Base-by-base conservation (phyloP, 306 rosid genomes). In the Potentilla sterilis region DNA sequence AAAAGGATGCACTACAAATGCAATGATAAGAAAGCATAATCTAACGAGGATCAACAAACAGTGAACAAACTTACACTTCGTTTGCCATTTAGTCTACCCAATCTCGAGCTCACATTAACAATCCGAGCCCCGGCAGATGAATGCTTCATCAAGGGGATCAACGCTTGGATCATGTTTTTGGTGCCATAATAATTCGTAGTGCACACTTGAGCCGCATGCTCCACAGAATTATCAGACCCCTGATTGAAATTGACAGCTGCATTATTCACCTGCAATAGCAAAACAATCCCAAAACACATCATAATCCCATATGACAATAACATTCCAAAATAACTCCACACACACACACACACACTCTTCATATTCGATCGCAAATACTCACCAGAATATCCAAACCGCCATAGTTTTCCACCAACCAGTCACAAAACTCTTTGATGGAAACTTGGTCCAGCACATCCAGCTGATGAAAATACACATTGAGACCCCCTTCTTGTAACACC, bases 331-430 rank as follows among this genome's bases (percentile, higher is more conserved):
- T 46, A 55, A 55, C 38, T 73, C 51, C 79, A 32, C 6, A 63
- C 5, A 15, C 15, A 32, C 4, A 76, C 81, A 18, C 22, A 44
- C 59, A 7, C 28, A 28, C 28, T 0, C 2, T 19, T 19, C 57
- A 19, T 2, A 7, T 52, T 54, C 5, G 61, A 66, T 15, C 46
- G 21, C 24, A 16, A 55, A 72, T 80, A 79, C 87, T 80, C 57
- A 85, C 98, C 90, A 93, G 90, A 77, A 93, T 85, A 83, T 91
- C 90, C 74, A 93, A 70, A 78, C 98, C 98, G 55, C 92, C 94
- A 68, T 91, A 86, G 73, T 86, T 89, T 79, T 91, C 81, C 35
- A 81, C 81, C 49, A 91, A 75, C 97, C 98, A 91, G 1, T 89
- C 85, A 54, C 81, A 75, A 80, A 91, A 89, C 59, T 87, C 71